Conservation (phyloP, 805 yeast genomes). For the Wickerhamomyces chambardii region DNA sequence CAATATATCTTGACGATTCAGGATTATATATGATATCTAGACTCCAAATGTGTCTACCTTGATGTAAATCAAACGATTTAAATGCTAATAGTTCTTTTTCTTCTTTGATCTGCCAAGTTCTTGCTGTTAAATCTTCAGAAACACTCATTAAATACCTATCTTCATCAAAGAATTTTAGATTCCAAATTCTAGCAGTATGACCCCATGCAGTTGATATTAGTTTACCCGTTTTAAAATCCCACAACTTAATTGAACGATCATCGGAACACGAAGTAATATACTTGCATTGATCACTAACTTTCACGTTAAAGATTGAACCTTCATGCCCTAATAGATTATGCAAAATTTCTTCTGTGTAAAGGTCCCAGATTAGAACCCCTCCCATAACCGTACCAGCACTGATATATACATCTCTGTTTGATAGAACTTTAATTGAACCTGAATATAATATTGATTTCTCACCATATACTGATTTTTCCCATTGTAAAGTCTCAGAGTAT, state of each 20-base stretch:
- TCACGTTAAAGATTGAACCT: conserved; percentile 86
- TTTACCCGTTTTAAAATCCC: conserved; percentile 50
- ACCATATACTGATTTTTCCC: conserved; percentile 32
- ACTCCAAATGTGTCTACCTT: conserved; percentile 86
- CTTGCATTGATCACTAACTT: conserved; percentile 44
- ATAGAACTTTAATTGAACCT: conserved; percentile 54
- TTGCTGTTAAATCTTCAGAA: conserved; percentile 81
- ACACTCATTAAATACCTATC: conserved; percentile 44
- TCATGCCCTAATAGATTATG: conserved; percentile 68
- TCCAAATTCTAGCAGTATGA: conserved; percentile 93
- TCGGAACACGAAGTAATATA: conserved; percentile 80
- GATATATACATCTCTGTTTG: conserved; percentile 35
- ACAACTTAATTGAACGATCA: conserved; percentile 79
- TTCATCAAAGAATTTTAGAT: conserved; percentile 43
- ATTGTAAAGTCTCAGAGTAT: conserved; percentile 16
- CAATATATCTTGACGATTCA: conserved; percentile 35
- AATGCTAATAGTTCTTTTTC: conserved; percentile 16
- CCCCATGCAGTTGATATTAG: conserved; percentile 88
- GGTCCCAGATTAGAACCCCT: conserved; percentile 77
- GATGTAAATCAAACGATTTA: conserved; percentile 55
- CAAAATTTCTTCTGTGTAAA: conserved; percentile 30
- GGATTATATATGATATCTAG: conserved; percentile 42
- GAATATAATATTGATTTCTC: conserved; percentile 85
- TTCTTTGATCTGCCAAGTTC: conserved; percentile 56
- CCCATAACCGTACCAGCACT: conserved; percentile 94